A percentile compares a stretch with the other conserved stretches of the same genome.
phyloP scores from a whole-genome alignment of 192 early-diverging fungal species.

The Entomortierella beljakovae region DNA sequence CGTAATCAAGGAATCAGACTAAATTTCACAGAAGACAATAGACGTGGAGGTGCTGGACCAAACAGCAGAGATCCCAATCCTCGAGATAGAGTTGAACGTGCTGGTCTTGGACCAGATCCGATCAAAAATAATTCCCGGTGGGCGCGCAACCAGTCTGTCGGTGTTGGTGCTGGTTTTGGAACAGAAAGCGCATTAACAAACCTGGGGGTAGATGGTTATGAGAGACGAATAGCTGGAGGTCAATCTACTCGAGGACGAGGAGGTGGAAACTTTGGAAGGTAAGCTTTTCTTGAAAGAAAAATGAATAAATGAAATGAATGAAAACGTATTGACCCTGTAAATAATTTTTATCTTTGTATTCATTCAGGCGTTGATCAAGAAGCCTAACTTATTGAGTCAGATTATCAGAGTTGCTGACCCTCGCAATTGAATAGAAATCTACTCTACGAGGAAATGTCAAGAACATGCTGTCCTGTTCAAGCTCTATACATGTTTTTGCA shows the following conservation, averaged over 20 bases:
- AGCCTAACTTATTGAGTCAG: no score
- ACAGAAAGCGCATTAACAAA: slow-evolving; percentile 51
- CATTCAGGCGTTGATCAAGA: no score
- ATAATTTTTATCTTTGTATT: no score
- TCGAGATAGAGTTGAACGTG: slow-evolving; percentile 14
- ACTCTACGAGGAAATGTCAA: no score
- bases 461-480: no score
- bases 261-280: slow-evolving; percentile 28
- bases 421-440: no score
- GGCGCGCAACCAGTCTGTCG: slow-evolving; percentile 48
- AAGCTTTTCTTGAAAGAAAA: slow-evolving; percentile 9
- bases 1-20: slow-evolving; percentile 48
- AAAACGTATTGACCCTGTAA: no score
- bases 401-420: no score
- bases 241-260: slow-evolving; percentile 35
- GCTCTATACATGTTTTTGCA: no score
- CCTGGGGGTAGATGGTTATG: slow-evolving; percentile 49
- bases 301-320: no score
- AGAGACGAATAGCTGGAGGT: slow-evolving; percentile 36
- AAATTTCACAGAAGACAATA: slow-evolving; percentile 39
- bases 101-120: slow-evolving; percentile 21
- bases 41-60: slow-evolving; percentile 13
- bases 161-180: slow-evolving; percentile 52
- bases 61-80: not conserved
- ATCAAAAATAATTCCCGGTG: slow-evolving; percentile 26